phyloP scores from a whole-genome alignment of 2,329 filamentous ascomycete genomes.

The Chaetomium olivaceum region DNA sequence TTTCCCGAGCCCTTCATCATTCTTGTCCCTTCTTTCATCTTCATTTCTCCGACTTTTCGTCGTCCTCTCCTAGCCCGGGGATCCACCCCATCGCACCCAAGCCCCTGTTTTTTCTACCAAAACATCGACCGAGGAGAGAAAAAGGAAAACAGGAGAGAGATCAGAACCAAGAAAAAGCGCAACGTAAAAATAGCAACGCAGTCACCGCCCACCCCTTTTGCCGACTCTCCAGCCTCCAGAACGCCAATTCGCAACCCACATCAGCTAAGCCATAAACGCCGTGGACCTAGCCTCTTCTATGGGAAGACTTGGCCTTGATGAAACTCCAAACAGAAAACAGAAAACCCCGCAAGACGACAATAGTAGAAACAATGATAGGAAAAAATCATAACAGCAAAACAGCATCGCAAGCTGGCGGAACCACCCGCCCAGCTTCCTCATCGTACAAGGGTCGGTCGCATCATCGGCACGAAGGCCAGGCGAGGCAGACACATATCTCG shows the following conservation, averaged over 20 bases:
- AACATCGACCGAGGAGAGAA: conserved; percentile 15
- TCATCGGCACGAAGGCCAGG: background rate
- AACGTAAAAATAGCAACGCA: conserved; percentile 29
- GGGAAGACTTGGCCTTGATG: conserved; percentile 27
- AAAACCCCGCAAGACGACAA: conserved; percentile 9
- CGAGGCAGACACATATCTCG: conserved; percentile 4
- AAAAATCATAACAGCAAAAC: conserved; percentile 11
- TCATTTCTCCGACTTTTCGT: conserved; percentile 10
- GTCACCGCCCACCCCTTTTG: conserved; percentile 32
- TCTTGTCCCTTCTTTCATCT: conserved; percentile 14
- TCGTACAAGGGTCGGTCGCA: conserved; percentile 22
- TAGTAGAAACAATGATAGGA: background rate
- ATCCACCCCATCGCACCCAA: conserved; percentile 14
- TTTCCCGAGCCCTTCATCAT: background rate
- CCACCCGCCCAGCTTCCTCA: conserved; percentile 23
- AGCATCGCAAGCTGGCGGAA: conserved; percentile 21
- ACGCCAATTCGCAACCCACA: conserved; percentile 32
- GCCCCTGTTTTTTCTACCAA: conserved; percentile 17
- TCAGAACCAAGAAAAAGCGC: conserved; percentile 4
- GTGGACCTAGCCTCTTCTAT: conserved; percentile 33
- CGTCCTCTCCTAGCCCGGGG: conserved; percentile 13
- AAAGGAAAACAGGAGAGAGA: background rate
- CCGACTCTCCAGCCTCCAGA: conserved; percentile 20
- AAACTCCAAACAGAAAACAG: conserved; percentile 11
- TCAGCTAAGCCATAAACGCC: conserved; percentile 31